A percentile compares a stretch with the other conserved stretches of the same genome.
Evolutionary conservation across 2,329 filamentous ascomycete genomes (phyloP).

Genomic region (Ampelomyces quisqualis): DNA sequence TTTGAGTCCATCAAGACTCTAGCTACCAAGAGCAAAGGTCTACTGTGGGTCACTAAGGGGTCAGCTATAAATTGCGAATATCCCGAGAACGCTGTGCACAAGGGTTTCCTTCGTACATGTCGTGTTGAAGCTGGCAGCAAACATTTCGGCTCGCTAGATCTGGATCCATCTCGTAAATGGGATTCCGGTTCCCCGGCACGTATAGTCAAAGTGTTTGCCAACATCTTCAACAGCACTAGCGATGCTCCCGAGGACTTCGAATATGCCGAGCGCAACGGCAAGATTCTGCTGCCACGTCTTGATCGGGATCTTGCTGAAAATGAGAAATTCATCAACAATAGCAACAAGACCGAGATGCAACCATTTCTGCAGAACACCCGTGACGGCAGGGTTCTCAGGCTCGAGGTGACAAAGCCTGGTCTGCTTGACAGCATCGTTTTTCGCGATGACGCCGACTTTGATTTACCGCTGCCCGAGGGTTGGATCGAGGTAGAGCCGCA

Average conservation of each 20-base stretch:
- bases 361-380: neutral
- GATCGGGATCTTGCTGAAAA: too few relatives aligned
- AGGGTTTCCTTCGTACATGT: neutral
- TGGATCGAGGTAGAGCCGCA: conserved; percentile 28
- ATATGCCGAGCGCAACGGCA: too few relatives aligned
- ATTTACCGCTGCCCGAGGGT: neutral
- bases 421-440: neutral
- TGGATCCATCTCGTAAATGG: neutral
- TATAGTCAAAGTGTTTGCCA: too few relatives aligned
- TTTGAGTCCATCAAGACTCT: neutral
- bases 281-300: neutral
- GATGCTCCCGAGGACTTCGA: too few relatives aligned
- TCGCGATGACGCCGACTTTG: neutral
- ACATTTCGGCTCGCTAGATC: conserved; percentile 1
- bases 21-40: neutral
- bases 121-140: conserved; percentile 1
- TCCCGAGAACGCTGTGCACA: neutral
- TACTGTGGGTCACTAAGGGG: conserved; percentile 3
- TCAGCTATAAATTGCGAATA: neutral
- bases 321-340: too few relatives aligned
- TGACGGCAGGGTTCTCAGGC: neutral
- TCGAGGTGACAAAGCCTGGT: neutral
- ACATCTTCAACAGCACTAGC: too few relatives aligned
- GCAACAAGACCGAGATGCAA: neutral
- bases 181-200: too few relatives aligned